Evolutionary conservation across 179 eudicot genomes (phyloP).

Genomic region (Silene noctiflora): DNA sequence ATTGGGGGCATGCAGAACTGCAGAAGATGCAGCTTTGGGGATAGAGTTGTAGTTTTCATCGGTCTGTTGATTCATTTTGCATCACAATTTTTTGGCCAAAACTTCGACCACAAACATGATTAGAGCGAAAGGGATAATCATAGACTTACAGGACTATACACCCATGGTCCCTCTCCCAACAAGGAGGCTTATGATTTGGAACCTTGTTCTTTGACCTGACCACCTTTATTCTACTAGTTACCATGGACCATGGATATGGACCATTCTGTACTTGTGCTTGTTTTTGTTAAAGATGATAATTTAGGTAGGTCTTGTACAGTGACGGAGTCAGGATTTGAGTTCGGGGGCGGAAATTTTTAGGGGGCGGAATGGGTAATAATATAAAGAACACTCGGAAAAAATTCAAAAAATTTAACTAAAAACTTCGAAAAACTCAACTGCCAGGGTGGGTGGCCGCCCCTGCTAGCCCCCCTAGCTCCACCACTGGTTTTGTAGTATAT

Average conservation of each 20-base stretch:
- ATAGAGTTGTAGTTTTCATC: slow-evolving; percentile 16
- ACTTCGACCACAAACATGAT: neutral
- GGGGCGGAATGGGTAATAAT: no score
- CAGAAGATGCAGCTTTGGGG: slow-evolving; percentile 19
- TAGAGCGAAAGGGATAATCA: neutral
- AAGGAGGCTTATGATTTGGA: slow-evolving; percentile 17
- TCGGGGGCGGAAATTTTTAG: no score
- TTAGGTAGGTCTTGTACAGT: no score
- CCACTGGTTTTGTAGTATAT: no score
- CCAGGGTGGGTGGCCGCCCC: no score
- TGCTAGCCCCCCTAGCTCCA: no score
- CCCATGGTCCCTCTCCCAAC: slow-evolving; percentile 18
- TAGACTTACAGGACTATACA: no score
- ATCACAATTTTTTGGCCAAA: slow-evolving; percentile 18
- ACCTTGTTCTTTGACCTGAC: slow-evolving; percentile 26
- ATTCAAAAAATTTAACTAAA: no score
- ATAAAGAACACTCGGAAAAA: no score
- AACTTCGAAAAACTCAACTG: no score
- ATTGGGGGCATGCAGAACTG: neutral
- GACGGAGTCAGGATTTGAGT: no score
- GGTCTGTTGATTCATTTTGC: slow-evolving; percentile 25
- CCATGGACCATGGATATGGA: neutral
- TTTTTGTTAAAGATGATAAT: neutral
- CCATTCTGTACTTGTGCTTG: neutral
- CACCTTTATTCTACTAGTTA: slow-evolving; percentile 9